Percentiles rank a stretch among this genome's conserved stretches.
These are phyloP conservation scores for Ustilago hordei DNA, from an alignment of 1,284 basidiomycete species.

Conservation along the genomic window DNA sequence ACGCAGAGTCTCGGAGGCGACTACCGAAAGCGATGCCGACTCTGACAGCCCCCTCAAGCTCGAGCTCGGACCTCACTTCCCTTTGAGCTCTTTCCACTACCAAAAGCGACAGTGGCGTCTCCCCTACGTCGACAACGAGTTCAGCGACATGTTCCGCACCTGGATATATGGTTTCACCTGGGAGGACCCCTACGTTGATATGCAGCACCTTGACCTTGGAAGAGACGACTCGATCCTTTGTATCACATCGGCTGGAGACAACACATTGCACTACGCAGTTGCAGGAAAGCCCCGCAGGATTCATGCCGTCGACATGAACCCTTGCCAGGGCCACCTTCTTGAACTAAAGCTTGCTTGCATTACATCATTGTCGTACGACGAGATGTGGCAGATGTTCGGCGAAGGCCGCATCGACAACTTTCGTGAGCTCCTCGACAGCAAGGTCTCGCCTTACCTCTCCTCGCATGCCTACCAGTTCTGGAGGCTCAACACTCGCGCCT, in stretches of 20 bases:
- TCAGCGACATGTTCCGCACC: slow-evolving; percentile 81
- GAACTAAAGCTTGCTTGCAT: slow-evolving; percentile 81
- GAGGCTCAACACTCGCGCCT: slow-evolving; percentile 77
- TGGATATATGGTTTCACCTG: slow-evolving; percentile 82
- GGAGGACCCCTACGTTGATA: slow-evolving; percentile 85
- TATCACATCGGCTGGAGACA: slow-evolving; percentile 84
- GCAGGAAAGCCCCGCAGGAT: slow-evolving; percentile 75
- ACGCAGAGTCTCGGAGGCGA: slow-evolving; percentile 69
- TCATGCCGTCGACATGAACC: slow-evolving; percentile 80
- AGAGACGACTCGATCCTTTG: slow-evolving; percentile 79
- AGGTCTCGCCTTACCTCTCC: slow-evolving; percentile 80
- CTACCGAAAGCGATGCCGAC: slow-evolving; percentile 70
- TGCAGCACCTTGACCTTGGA: slow-evolving; percentile 77
- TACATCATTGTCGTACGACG: slow-evolving; percentile 76
- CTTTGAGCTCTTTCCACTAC: slow-evolving; percentile 82
- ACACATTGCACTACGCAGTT: slow-evolving; percentile 84
- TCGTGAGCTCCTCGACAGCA: slow-evolving; percentile 76
- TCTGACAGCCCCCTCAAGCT: slow-evolving; percentile 64
- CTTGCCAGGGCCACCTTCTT: slow-evolving; percentile 80
- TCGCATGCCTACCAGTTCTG: slow-evolving; percentile 83
- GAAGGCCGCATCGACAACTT: slow-evolving; percentile 77
- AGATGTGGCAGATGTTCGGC: slow-evolving; percentile 82
- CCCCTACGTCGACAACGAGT: slow-evolving; percentile 80
- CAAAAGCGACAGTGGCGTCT: slow-evolving; percentile 75
- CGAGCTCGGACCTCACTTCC: slow-evolving; percentile 68